Base-by-base conservation (phyloP, 1,139 yeast genomes). In the Taiozyma sp. region DNA sequence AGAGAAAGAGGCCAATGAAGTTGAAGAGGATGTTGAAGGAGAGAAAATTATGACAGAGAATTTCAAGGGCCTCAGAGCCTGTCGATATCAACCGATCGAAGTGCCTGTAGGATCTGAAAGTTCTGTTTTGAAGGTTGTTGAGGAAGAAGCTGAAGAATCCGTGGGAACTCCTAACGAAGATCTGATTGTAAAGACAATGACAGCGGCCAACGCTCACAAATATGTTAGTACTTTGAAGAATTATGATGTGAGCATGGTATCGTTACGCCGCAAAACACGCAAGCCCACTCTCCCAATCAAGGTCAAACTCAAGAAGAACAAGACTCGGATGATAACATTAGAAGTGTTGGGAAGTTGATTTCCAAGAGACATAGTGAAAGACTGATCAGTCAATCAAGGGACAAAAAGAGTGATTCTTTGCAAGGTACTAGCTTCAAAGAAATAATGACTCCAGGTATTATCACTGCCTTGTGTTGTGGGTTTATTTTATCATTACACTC, bases 401-500 rank as follows among this genome's bases (percentile, higher is more conserved):
- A 27, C 7, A 38, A 23, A 19, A 38, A 38, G 14, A 12, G 41
- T 9, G 41, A 38, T 19, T 38, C 41, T 19, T 19, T 43, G 10
- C 65, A 67, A 9, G 79, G 75, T 12, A n/a, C n/a, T n/a, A 44
- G 29, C n/a, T 44, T 39, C 27, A 50, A n/a, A 9, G 53, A 46
- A 10, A 47, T 57, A 27, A 38, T 56, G 24, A 49, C 53, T 8
- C 58, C 59, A 19, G 52, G 54, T 13, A 55, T 57, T 30, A 63
- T 76, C 43, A 69, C 69, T 45, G 73, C 79, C 7, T 71, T 78
- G 44, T 48, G 67, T 16, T 71, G 74, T 41, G 74, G 74, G 59
- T 72, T 78, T 52, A 61, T 75, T 48, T 66, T 79, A 52, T 68
- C 80, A 10, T 70, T 80, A 53, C 84, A 80, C 58, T 65, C 71